Base-by-base conservation (phyloP, 2,329 filamentous ascomycete species). In the Neoscytalidium dimidiatum region DNA sequence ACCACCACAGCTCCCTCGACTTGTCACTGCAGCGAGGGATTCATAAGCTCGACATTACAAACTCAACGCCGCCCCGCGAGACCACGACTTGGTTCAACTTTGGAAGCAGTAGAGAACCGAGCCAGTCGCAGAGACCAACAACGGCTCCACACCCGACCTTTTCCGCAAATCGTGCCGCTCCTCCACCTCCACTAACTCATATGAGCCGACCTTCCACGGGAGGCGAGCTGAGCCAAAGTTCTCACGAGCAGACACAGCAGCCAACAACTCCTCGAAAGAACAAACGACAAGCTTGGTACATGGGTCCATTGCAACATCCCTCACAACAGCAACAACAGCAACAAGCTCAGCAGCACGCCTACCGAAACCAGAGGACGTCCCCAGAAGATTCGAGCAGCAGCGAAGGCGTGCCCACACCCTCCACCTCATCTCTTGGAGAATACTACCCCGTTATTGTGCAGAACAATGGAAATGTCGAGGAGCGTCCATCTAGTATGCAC, bases 241-340 rank as follows among this genome's bases (percentile, higher is more conserved):
- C 69, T 68, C 78, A 75, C 69, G 75, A 77, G 65, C 73, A 66
- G 38, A 35, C 49, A 21, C 49, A 52, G 26, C 56, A 46, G 9
- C 75, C 77, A 35, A 79, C 83, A 9, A 87, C 85, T 0, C 81
- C 85, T 3, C 83, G 86, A 8, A 87, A 86, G 67, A 80, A 80
- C 31, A 91, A 90, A 72, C 85, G 90, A 2, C 88, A 89, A 66
- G 90, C 84, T 1, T 93, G 90, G 90, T 92, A 92, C 70, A 87
- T 91, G 65, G 84, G 83, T 11, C 83, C 84, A n/a, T 51, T 66
- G 38, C 67, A 72, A 63, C 69, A 75, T 61, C 66, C 71, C 8
- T 68, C 69, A 31, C 66, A 48, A 11, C 62, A 64, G 31, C 66
- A 48, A 19, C 62, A 64, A n/a, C 62, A 64, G 17, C 48, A 53